phyloP scores from a whole-genome alignment of 768 basidiomycete genomes.

The Tephrocybe sp. region DNA sequence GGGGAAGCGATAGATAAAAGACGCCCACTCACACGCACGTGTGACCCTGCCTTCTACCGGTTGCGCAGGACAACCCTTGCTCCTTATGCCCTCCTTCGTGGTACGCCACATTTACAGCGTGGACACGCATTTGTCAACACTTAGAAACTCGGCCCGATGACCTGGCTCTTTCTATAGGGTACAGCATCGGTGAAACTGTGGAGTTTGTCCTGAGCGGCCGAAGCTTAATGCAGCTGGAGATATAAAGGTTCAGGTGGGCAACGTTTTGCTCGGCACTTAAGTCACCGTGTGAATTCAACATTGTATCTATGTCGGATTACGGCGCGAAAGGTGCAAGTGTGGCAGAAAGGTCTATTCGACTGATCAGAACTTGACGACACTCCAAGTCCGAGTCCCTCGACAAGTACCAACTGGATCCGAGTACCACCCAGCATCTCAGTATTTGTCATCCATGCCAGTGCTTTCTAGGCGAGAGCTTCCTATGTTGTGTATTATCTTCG shows the following conservation, averaged over 20 bases:
- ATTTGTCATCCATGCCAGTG: not conserved
- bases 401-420: not conserved
- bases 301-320: no score
- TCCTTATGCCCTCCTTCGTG: not conserved
- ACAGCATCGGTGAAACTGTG: no score
- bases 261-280: no score
- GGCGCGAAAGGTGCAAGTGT: no score
- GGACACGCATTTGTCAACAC: not conserved
- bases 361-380: slow-evolving; percentile 1
- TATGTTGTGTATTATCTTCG: not conserved
- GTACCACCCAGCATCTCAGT: not conserved
- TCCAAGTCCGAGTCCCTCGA: not conserved
- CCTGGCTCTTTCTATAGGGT: no score
- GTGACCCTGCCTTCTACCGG: not conserved
- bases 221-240: no score
- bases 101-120: slow-evolving; percentile 10
- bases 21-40: not conserved
- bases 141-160: not conserved
- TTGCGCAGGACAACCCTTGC: not conserved
- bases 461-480: not conserved
- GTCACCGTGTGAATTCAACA: no score
- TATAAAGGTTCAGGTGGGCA: no score
- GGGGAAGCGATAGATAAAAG: not conserved
- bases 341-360: slow-evolving; percentile 2
- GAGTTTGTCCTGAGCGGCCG: no score